Conservation (phyloP, 306 rosid genomes). For the Medicago lupulina region DNA sequence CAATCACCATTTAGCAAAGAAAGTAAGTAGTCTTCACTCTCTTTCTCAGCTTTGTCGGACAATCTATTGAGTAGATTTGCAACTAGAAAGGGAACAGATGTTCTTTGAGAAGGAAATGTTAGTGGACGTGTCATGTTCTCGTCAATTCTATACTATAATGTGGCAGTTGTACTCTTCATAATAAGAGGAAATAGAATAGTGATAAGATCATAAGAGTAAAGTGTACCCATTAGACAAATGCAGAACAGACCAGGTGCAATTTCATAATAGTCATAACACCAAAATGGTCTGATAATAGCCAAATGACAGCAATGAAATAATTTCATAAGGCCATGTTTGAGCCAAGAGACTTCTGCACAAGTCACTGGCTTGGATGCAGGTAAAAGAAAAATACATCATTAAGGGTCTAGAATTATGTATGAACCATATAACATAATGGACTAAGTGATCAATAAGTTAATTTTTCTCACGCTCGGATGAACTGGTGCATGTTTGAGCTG, state of each 20-base stretch:
- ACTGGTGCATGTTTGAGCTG: too few species aligned
- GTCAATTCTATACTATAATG: neutral
- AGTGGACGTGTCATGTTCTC: slow-evolving; percentile 25
- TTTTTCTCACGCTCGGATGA: too few species aligned
- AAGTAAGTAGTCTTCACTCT: neutral
- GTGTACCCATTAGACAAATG: neutral
- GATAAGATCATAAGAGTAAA: slow-evolving; percentile 19
- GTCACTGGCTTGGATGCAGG: neutral
- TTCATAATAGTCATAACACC: slow-evolving; percentile 2
- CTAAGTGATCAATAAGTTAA: too few species aligned
- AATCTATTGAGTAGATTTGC: slow-evolving; percentile 16
- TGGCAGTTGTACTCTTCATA: slow-evolving; percentile 15
- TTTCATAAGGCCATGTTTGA: slow-evolving; percentile 15
- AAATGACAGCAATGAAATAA: neutral
- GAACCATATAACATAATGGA: slow-evolving; percentile 2
- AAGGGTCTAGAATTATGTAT: neutral
- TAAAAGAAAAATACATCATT: neutral
- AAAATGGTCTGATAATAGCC: neutral
- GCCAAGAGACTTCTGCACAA: slow-evolving; percentile 4
- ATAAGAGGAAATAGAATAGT: neutral
- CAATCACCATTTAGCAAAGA: neutral
- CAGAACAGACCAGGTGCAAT: neutral
- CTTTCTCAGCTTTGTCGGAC: slow-evolving; percentile 20
- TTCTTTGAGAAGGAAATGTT: slow-evolving; percentile 12
- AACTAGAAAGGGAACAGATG: neutral